Evolutionary conservation across 208 protist genomes (phyloP).

Genomic region (Jaenimonas drosophilae): DNA sequence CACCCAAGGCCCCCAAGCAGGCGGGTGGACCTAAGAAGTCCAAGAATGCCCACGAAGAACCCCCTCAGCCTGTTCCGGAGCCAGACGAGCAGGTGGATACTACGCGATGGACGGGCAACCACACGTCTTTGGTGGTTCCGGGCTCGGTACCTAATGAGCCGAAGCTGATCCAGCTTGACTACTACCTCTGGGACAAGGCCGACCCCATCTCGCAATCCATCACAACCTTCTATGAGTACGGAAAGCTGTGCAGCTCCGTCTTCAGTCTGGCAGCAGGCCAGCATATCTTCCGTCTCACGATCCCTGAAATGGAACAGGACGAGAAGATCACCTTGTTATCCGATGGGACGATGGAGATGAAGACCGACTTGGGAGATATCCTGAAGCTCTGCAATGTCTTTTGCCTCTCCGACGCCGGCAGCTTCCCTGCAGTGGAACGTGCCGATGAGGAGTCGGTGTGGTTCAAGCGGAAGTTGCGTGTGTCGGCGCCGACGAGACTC

Average conservation of each 20-base stretch:
- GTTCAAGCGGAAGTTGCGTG: conserved; percentile 67
- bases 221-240: conserved; percentile 26
- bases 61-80: neutral
- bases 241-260: conserved; percentile 20
- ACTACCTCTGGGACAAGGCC: conserved; percentile 56
- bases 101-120: neutral
- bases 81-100: neutral
- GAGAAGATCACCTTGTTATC: conserved; percentile 42
- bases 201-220: conserved; percentile 42
- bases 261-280: conserved; percentile 28
- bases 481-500: conserved; percentile 36
- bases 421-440: conserved; percentile 20
- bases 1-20: neutral
- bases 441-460: conserved; percentile 47
- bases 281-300: conserved; percentile 55
- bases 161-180: conserved; percentile 26
- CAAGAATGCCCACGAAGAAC: neutral
- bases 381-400: conserved; percentile 16
- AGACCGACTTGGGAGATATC: conserved; percentile 20
- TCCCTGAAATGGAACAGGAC: conserved; percentile 20
- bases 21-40: conserved; percentile 1
- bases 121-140: neutral
- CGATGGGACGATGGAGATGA: conserved; percentile 27
- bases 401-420: conserved; percentile 58
- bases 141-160: neutral